phyloP scores from a whole-genome alignment of 805 yeast genomes.

The Wickerhamiella shivajii region DNA sequence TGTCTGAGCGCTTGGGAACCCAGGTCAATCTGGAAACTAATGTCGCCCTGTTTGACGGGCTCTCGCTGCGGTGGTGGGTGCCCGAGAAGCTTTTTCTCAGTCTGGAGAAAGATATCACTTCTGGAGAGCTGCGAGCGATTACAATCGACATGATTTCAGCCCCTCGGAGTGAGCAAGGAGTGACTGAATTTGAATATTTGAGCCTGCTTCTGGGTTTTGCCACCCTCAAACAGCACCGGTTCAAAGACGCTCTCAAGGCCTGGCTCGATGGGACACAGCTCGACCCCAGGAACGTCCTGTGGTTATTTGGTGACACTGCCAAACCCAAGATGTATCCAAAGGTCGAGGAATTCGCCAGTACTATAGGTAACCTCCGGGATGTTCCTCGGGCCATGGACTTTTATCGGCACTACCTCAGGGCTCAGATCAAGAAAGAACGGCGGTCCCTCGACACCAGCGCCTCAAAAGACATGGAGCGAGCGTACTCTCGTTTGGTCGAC shows the following conservation, averaged over 20 bases:
- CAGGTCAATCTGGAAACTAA: neutral
- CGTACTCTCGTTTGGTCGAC: constrained; percentile 7
- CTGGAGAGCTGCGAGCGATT: constrained; percentile 16
- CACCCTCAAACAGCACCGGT: constrained; percentile 16
- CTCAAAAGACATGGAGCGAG: constrained; percentile 6
- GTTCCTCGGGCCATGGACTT: too few species aligned
- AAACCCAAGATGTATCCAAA: too few species aligned
- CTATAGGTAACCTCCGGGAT: too few species aligned
- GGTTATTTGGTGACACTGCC: constrained; percentile 17
- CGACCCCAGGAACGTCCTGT: constrained; percentile 25
- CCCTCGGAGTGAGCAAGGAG: constrained; percentile 26
- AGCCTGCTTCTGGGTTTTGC: constrained; percentile 26
- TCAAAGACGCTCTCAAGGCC: constrained; percentile 20
- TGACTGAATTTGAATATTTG: constrained; percentile 28
- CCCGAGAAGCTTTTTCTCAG: constrained; percentile 21
- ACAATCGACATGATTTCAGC: constrained; percentile 20
- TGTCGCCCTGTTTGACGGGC: neutral
- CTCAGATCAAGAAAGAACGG: constrained; percentile 8
- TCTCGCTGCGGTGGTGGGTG: constrained; percentile 14
- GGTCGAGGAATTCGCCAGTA: too few species aligned
- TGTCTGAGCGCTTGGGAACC: too few species aligned
- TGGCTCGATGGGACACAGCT: constrained; percentile 26
- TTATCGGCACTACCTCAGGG: constrained; percentile 6
- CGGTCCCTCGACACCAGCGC: constrained; percentile 1
- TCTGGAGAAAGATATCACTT: constrained; percentile 18